Base-by-base conservation (phyloP, 495 filamentous ascomycete species). In the Aspergillus funiculosus region DNA sequence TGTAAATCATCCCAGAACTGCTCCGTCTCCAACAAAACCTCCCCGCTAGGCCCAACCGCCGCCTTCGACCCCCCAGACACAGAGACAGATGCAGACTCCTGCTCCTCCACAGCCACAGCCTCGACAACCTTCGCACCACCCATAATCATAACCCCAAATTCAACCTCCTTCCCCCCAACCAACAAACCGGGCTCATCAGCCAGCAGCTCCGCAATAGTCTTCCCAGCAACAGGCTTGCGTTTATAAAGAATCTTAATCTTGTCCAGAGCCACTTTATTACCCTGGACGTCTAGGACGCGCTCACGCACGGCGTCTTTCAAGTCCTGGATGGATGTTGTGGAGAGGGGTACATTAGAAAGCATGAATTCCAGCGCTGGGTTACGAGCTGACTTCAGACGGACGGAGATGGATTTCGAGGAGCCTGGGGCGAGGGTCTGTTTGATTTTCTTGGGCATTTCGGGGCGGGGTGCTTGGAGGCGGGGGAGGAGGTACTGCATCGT, bases 1-100 rank as follows among this genome's bases (percentile, higher is more conserved):
- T 78, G 81, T 51, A 98, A 60, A 73, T 97, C 92, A 25, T 67
- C 65, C 92, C 92, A 98, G 65, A 98, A 98, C 49, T 76, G 80
- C 24, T 85, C 81, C 18, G 78, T 83, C 48, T 72, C 56, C 50
- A 96, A 54, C 28, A 85, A 74, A 17, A 74, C 76, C 36, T 53
- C 63, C 15, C 79, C 81, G 52, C 75, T 78, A 19, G 70, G 63
- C 10, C 75, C 80, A 43, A 77, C 72, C 20, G 74, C 77, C 11
- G 72, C 62, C 46, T 69, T 67, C n/a, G 64, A 57, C 20, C 28
- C 34, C 29, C 1, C 27, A 59, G 36, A 53, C 69, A 39, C 57
- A n/a, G n/a, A n/a, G n/a, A n/a, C n/a, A n/a, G n/a, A n/a, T n/a
- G n/a, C 58, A 15, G 61, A 54, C 31, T 61, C 58, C 28, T 54